These are phyloP conservation scores for Botrytis aclada DNA, from an alignment of 2,329 filamentous ascomycete species.

Conservation along the genomic window DNA sequence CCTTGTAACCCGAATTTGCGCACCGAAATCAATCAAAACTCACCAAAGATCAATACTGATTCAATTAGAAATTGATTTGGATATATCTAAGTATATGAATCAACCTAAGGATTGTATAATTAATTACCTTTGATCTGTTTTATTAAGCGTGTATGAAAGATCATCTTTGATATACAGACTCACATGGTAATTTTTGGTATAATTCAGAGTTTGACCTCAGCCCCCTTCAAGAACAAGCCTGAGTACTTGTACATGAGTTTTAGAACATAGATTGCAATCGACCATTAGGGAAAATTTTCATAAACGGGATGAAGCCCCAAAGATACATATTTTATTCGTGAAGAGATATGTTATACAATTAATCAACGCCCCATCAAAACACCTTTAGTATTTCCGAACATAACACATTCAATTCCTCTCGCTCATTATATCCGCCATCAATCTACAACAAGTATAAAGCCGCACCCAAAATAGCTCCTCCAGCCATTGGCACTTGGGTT, in stretches of 20 bases:
- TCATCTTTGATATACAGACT: not conserved
- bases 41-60: no score
- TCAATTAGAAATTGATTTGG: not conserved
- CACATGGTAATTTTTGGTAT: not conserved
- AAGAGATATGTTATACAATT: not conserved
- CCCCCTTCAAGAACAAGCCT: not conserved
- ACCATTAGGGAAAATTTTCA: not conserved
- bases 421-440: constrained; percentile 3
- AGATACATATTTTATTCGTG: not conserved
- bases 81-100: no score
- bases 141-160: not conserved
- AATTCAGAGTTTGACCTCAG: not conserved
- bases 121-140: not conserved
- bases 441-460: constrained; percentile 18
- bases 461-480: constrained; percentile 14
- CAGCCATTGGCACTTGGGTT: constrained; percentile 16
- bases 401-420: not conserved
- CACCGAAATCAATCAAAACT: not conserved
- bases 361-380: not conserved
- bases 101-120: not conserved
- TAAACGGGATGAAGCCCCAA: not conserved
- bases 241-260: not conserved
- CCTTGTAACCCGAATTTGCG: not conserved
- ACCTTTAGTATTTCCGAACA: not conserved
- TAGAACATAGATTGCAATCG: not conserved